Conservation (phyloP, 2,329 filamentous ascomycete species). For the Endoconidiophora polonica region DNA sequence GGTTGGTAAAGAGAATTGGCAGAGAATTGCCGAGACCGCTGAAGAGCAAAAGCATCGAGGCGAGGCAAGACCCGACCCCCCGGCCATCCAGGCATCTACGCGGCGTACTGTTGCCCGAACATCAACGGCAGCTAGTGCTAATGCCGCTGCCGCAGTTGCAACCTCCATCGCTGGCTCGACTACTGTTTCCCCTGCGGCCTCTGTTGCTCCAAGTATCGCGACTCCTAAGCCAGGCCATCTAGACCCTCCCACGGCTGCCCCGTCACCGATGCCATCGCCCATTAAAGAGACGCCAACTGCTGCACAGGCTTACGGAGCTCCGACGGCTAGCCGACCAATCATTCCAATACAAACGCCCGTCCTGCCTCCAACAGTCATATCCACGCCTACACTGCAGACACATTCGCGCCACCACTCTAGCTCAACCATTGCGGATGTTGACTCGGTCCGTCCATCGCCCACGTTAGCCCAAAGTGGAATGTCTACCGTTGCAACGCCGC, state of each 20-base stretch:
- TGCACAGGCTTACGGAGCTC: background rate
- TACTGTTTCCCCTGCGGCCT: slow-evolving; percentile 4
- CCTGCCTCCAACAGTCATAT: background rate
- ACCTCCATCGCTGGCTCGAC: slow-evolving; percentile 3
- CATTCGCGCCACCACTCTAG: slow-evolving; percentile 8
- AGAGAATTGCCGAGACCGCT: slow-evolving; percentile 41
- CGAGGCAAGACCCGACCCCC: slow-evolving; percentile 43
- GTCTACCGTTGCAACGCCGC: background rate
- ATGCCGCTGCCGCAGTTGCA: slow-evolving; percentile 13
- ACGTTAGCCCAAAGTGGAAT: background rate
- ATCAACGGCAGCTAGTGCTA: too few species aligned
- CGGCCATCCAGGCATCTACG: slow-evolving; percentile 28
- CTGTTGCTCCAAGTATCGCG: slow-evolving; percentile 2
- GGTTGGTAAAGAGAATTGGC: slow-evolving; percentile 38
- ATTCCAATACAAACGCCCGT: background rate
- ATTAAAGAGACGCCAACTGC: background rate
- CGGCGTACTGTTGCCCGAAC: slow-evolving; percentile 20
- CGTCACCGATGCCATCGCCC: slow-evolving; percentile 7
- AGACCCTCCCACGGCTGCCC: slow-evolving; percentile 9
- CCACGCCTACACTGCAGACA: background rate
- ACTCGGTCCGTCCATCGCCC: slow-evolving; percentile 2
- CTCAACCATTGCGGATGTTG: slow-evolving; percentile 3
- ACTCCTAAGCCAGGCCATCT: slow-evolving; percentile 7
- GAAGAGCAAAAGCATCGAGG: slow-evolving; percentile 38
- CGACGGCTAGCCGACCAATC: background rate